These are phyloP conservation scores for Rhodotorula babjevae DNA, from an alignment of 768 basidiomycete genomes.

Conservation along the genomic window DNA sequence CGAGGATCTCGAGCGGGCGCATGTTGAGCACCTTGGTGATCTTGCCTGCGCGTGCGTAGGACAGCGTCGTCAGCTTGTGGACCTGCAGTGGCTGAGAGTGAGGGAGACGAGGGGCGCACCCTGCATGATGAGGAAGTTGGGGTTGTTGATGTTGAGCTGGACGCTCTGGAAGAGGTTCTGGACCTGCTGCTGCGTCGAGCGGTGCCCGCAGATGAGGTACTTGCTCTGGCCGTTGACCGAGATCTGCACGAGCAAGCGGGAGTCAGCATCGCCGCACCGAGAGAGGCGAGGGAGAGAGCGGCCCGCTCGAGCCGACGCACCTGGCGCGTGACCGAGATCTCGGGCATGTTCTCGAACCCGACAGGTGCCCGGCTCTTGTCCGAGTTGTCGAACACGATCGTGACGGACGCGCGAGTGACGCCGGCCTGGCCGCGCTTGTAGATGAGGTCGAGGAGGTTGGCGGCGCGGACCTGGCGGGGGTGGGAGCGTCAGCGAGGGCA, in stretches of 20 bases:
- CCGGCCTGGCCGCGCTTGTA: conserved; percentile 99
- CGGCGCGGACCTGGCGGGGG: conserved; percentile 72
- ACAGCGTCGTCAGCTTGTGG: background rate
- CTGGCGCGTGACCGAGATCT: conserved; percentile 96
- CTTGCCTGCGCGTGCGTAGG: conserved; percentile 49
- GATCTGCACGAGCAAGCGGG: conserved; percentile 55
- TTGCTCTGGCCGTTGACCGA: conserved; percentile 89
- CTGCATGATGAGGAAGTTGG: conserved; percentile 99
- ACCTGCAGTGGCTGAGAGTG: no score
- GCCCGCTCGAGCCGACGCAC: conserved; percentile 53
- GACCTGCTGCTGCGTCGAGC: conserved; percentile 72
- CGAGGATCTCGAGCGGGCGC: conserved; percentile 94
- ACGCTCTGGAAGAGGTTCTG: conserved; percentile 94
- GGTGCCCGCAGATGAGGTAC: conserved; percentile 93
- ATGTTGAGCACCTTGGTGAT: conserved; percentile 99
- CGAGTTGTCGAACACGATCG: conserved; percentile 97
- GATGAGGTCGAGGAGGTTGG: conserved; percentile 94
- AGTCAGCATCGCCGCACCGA: background rate
- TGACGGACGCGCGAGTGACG: conserved; percentile 92
- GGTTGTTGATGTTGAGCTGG: conserved; percentile 98
- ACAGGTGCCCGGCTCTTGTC: conserved; percentile 76
- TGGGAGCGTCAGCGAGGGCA: background rate
- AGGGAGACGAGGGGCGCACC: conserved; percentile 56
- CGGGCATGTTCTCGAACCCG: conserved; percentile 70
- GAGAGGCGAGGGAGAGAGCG: no score